Evolutionary conservation across 768 basidiomycete species (phyloP).

Genomic region (Boletus barrowsii): DNA sequence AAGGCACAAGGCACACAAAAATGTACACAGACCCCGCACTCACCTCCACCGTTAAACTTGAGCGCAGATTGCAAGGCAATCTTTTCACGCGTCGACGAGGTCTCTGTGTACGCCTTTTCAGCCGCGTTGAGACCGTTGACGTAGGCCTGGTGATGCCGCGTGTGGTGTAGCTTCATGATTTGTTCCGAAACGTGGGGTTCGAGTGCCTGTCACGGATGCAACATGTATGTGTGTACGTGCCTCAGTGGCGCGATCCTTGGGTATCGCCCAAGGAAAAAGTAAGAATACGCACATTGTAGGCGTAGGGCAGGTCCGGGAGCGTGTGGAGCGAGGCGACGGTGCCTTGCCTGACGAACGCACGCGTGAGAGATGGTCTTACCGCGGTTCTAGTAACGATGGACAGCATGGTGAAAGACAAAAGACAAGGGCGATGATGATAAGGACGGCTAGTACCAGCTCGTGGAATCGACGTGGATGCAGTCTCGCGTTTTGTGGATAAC

Average conservation of each 20-base stretch:
- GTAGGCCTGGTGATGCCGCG: slow-evolving; percentile 90
- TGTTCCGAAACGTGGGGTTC: slow-evolving; percentile 89
- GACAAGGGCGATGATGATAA: neutral
- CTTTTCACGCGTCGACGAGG: slow-evolving; percentile 62
- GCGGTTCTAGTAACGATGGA: slow-evolving; percentile 40
- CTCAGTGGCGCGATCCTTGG: neutral
- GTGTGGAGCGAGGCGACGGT: slow-evolving; percentile 57
- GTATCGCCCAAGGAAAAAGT: too few relatives aligned
- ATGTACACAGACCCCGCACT: slow-evolving; percentile 4
- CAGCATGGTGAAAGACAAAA: slow-evolving; percentile 39
- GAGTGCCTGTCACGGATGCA: slow-evolving; percentile 56
- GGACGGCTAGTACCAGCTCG: neutral
- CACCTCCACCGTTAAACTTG: slow-evolving; percentile 97
- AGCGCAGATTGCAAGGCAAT: slow-evolving; percentile 88
- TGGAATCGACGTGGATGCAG: neutral
- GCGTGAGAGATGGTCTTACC: slow-evolving; percentile 43
- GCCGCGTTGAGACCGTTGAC: slow-evolving; percentile 94
- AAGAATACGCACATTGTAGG: slow-evolving; percentile 58
- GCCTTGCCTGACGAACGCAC: slow-evolving; percentile 43
- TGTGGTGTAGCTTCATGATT: slow-evolving; percentile 94
- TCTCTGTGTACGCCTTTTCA: slow-evolving; percentile 73
- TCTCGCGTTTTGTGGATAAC: neutral
- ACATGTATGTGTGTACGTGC: neutral
- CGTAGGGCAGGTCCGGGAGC: slow-evolving; percentile 76
- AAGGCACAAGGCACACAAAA: neutral